Evolutionary conservation across 768 basidiomycete species (phyloP), one percentile per base, ranked within the genome.

Genomic region (Xerocomellus intermedius): DNA sequence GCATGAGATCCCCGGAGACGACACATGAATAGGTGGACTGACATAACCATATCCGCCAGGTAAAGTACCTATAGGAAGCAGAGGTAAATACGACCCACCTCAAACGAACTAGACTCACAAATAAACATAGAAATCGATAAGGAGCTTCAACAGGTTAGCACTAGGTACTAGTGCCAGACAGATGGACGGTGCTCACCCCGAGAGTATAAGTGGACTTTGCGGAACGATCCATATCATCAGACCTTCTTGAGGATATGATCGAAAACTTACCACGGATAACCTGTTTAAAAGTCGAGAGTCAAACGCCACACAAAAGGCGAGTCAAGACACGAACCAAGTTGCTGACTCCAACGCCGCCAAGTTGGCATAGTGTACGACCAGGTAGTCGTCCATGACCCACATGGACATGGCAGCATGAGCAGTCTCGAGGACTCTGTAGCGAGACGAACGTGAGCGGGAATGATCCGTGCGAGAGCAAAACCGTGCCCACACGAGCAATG

Each of bases 31-130:
- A 3, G 38, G 13, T 43, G 19, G 30, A 58, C 65, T 51, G 41
- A 68, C 67, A 68, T 41, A 58, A 12, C 68, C 68, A 68, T 63
- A 68, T 57, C 6, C 67, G 56, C 67, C 67, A 68, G 5, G 65
- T 69, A 48, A 68, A 68, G 52, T 68, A 68, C 2, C 67, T 68
- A 38, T 5, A 2, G 17, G 21, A 26, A 47, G n/a, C 6, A 17
- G 19, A 28, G 36, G 19, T 51, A 1, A 48, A 42, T 10, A n/a
- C 16, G 16, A 21, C 1, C 4, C 7, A n/a, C 37, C 5, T 17
- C n/a, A 22, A 26, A 13, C 17, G 8, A 28, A 33, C 14, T 13
- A 2, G 26, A 45, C 67, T 51, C 24, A 64, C 67, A 59, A 14
- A 26, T 68, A 68, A 21, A 68, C 65, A 36, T 67, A 56, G 14